Evolutionary conservation across 163 green algal species (phyloP), one percentile per base, ranked within the genome.

Genomic region (Scenedesmus sp.): DNA sequence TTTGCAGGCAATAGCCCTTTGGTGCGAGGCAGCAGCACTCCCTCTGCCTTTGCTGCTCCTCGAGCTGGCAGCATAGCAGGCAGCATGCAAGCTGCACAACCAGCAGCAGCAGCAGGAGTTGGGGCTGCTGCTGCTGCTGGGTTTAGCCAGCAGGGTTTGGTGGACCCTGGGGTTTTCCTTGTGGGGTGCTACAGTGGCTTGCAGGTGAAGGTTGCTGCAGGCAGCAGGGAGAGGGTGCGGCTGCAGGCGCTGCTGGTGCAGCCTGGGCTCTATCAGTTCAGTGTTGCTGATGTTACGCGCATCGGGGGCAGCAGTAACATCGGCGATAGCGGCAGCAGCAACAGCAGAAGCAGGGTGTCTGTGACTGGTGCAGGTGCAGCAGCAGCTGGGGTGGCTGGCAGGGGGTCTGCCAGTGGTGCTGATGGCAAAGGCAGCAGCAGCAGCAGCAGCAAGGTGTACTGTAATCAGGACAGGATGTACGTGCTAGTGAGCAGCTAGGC

Each of bases 261-360:
- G 46, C 92, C 91, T 15, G 93, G 93, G 56, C 84, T 95, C n/a
- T 95, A 95, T 79, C 83, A 93, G 87, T 82, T 95, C 77, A 70
- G 57, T 66, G 83, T 93, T 34, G 84, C 84, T 20, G 91, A 94
- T 73, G 93, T 94, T 46, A 12, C 8, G 16, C n/a, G 26, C 15
- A 52, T 83, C 1, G 85, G 64, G 1, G 52, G 85, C 52, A 26
- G 85, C 66, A 57, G 85, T 6, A 64, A 62, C 84, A 81, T 60
- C n/a, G 59, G 57, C 57, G 64, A 34, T n/a, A 59, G 83, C 23
- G n/a, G 83, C 84, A 16, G 57, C n/a, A 46, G 81, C 13, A 66
- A 52, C 81, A 86, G 54, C 10, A 1, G 13, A 70, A 15, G 62
- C 62, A 83, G 74, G 26, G 16, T 77, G 18, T 77, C 67, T 77